A percentile compares a stretch with the other conserved stretches of the same genome.
These are phyloP conservation scores for Musa acuminata DNA, from an alignment of 176 grass and related monocot species.

Conservation along the genomic window DNA sequence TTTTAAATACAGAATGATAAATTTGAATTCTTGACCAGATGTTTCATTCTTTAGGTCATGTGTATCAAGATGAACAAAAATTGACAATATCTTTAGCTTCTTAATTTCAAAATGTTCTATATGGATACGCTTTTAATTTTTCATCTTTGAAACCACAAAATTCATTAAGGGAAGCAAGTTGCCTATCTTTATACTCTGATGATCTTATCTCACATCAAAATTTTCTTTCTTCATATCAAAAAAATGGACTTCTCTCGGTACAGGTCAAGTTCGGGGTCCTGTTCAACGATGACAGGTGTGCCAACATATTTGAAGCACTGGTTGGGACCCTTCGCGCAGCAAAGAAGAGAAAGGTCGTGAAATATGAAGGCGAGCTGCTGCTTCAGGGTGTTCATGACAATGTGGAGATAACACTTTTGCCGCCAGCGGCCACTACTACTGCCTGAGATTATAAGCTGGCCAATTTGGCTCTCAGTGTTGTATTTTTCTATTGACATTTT, in stretches of 20 bases:
- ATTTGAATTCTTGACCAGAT: no score
- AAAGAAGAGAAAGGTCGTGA: conserved; percentile 71
- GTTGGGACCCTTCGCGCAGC: conserved; percentile 73
- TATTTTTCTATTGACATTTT: neutral
- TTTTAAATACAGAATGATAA: no score
- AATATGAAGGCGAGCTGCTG: conserved; percentile 69
- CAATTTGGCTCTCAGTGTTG: neutral
- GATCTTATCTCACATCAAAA: neutral
- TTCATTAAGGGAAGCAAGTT: neutral
- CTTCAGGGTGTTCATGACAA: conserved; percentile 94
- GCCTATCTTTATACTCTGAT: neutral
- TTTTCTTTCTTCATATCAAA: neutral
- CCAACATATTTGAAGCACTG: conserved; percentile 89
- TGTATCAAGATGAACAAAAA: no score
- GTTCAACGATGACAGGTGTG: conserved; percentile 84
- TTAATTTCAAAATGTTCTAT: no score
- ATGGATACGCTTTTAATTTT: no score
- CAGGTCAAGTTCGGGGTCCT: conserved; percentile 88
- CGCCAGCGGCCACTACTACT: conserved; percentile 26
- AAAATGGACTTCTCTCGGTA: neutral
- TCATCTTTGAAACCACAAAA: no score
- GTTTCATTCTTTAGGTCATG: no score
- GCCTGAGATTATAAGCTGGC: neutral
- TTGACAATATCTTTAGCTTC: no score
- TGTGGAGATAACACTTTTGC: conserved; percentile 66